Base-by-base conservation (phyloP, 148 eudicot species). In the Fagopyrum homotropicum region DNA sequence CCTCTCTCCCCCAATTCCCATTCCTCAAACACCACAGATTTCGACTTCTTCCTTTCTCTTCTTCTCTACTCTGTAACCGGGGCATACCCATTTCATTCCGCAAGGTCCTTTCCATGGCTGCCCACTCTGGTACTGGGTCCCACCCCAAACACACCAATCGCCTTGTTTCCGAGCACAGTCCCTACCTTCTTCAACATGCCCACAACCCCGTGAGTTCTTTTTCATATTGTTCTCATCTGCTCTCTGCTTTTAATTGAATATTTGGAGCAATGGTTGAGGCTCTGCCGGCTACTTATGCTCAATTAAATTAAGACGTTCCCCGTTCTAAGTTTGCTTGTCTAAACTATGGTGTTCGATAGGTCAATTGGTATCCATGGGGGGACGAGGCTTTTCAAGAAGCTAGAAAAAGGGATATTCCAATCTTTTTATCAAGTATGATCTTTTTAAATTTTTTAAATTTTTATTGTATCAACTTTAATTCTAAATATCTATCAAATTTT, bases 361-460 rank as follows among this genome's bases (percentile, higher is more conserved):
- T 95, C 19, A 87, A 95, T 82, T 95, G 98, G 98, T 95, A 95
- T 81, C 91, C 98, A 60, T 95, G 98, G 98, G 96, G 97, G 72
- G 93, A 95, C 54, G 98, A 92, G 78, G 98, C 98, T 35, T 92
- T 95, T 74, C 72, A 87, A 49, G 97, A 95, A 89, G 98, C 98
- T 77, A 90, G 88, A 56, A 84, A 77, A 81, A 89, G 97, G 82
- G 90, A 95, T 52, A 88, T 87, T 70, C 98, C 98, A 43, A 92
- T 95, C 78, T 95, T 95, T 75, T 77, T 95, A 73, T 95, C 98
- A 85, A 92, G 98, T 95, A 87, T 64, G 66, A 76, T 61, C 26
- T 1, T 77, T 11, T 63, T 75, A 14, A 5, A 0, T 66, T 15
- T 40, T 5, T 49, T 44, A n/a, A 8, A 16, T 44, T 54, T 72